A percentile compares a stretch with the other conserved stretches of the same genome.
Conservation (phyloP, 176 grass and related monocot species). For the Oryza longistaminata region DNA sequence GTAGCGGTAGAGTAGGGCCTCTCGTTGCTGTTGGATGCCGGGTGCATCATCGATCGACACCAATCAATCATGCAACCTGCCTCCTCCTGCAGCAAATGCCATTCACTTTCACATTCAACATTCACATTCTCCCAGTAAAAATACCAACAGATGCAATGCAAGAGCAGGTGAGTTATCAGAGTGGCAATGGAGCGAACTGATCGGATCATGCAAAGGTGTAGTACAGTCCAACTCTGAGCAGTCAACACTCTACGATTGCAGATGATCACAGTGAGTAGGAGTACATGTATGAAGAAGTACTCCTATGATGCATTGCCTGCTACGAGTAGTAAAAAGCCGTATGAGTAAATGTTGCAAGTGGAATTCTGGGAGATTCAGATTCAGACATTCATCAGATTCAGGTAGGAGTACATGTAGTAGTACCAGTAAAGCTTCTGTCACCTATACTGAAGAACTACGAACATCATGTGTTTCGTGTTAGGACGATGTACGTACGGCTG, state of each 20-base stretch:
- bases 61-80: slow-evolving; percentile 2
- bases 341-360: not conserved
- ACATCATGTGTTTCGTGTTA: too few relatives aligned
- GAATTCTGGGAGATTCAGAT: not conserved
- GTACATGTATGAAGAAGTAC: not conserved
- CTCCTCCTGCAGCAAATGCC: not conserved
- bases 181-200: not conserved
- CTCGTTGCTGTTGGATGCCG: not conserved
- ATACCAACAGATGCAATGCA: not conserved
- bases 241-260: not conserved
- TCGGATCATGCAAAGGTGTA: not conserved
- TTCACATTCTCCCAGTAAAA: slow-evolving; percentile 27
- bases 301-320: not conserved
- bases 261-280: not conserved
- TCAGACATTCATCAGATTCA: not conserved
- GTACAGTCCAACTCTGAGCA: not conserved
- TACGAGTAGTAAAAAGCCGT: not conserved
- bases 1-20: not conserved
- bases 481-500: too few relatives aligned
- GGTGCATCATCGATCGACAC: not conserved
- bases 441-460: not conserved
- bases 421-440: not conserved
- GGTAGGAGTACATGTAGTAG: not conserved
- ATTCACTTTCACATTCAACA: not conserved
- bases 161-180: not conserved